Evolutionary conservation across 2,329 filamentous ascomycete species (phyloP).

Genomic region (Aspergillus puulaauensis): DNA sequence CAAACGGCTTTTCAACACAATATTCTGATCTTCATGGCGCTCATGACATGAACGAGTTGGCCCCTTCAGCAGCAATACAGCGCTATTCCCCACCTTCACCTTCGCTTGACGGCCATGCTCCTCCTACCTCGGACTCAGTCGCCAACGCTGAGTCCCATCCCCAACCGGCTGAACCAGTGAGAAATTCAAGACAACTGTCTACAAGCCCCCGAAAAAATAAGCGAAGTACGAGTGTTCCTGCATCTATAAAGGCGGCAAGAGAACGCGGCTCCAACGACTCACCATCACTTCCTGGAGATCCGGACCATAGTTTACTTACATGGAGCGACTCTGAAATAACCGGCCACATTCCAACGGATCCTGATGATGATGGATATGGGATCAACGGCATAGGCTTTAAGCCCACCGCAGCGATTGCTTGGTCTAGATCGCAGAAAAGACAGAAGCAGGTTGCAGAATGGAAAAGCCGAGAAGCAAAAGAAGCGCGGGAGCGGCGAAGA

Average conservation of each 20-base stretch:
- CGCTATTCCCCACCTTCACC: not conserved
- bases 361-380: conserved; percentile 62
- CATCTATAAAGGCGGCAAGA: conserved; percentile 24
- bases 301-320: conserved; percentile 36
- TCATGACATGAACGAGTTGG: conserved; percentile 21
- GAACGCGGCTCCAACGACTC: conserved; percentile 30
- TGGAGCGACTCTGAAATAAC: conserved; percentile 65
- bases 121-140: conserved; percentile 8
- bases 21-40: conserved; percentile 9
- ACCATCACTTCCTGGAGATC: conserved; percentile 29
- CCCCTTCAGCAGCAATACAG: conserved; percentile 6
- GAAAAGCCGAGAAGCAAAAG: conserved; percentile 58
- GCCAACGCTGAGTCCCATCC: conserved; percentile 4
- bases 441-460: conserved; percentile 61
- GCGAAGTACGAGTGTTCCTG: conserved; percentile 10
- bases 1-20: conserved; percentile 13
- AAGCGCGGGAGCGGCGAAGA: conserved; percentile 57
- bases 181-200: conserved; percentile 20
- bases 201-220: conserved; percentile 28
- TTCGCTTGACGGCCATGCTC: not conserved
- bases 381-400: conserved; percentile 65
- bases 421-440: conserved; percentile 55
- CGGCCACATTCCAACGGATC: conserved; percentile 56
- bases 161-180: conserved; percentile 12
- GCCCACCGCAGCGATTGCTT: conserved; percentile 60